These are phyloP conservation scores for Apiospora koreana DNA, from an alignment of 2,329 filamentous ascomycete species.

Conservation along the genomic window DNA sequence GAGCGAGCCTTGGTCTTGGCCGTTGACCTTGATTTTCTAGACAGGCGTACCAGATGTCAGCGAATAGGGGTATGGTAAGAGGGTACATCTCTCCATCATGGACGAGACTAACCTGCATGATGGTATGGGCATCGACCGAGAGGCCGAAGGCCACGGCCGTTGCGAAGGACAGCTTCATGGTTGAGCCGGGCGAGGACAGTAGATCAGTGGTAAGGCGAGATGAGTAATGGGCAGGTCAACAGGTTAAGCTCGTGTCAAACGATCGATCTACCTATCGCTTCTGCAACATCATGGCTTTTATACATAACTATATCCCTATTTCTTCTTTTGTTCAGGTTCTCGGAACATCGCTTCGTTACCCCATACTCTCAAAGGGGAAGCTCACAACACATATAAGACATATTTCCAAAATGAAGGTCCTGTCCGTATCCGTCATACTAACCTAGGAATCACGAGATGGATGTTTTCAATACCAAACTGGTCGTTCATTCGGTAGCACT, in stretches of 20 bases:
- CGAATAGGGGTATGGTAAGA: background rate
- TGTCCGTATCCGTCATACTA: background rate
- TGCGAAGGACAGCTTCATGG: slow-evolving; percentile 40
- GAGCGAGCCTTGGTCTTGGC: slow-evolving; percentile 37
- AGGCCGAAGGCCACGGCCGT: slow-evolving; percentile 35
- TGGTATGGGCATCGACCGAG: slow-evolving; percentile 41
- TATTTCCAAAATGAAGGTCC: background rate
- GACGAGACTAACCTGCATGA: slow-evolving; percentile 39
- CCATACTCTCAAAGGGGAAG: background rate
- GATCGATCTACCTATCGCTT: background rate
- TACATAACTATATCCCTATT: background rate
- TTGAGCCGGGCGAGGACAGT: slow-evolving; percentile 14
- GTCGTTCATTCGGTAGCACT: background rate
- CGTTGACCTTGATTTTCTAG: slow-evolving; percentile 49
- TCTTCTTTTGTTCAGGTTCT: background rate
- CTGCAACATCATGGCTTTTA: background rate
- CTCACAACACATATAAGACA: background rate
- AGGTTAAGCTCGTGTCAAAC: background rate
- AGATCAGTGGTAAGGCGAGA: background rate
- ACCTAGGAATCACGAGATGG: background rate
- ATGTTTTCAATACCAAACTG: background rate
- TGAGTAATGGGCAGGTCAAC: background rate
- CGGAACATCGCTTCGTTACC: background rate
- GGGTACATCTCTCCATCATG: background rate
- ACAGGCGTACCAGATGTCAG: slow-evolving; percentile 16